Evolutionary conservation across 768 basidiomycete genomes (phyloP).

Genomic region (Hypsizygus marmoreus): DNA sequence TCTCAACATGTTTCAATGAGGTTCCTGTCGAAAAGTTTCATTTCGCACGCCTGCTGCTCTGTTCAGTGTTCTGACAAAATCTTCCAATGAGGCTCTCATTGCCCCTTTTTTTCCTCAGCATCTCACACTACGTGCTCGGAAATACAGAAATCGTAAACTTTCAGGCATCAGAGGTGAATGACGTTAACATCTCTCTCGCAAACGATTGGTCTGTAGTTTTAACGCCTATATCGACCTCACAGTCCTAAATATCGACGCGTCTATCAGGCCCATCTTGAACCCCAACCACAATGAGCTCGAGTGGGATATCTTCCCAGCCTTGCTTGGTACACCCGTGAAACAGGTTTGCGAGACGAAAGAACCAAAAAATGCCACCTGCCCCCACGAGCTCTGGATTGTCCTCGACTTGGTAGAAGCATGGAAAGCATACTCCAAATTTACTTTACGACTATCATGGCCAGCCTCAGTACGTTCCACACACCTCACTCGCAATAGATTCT

Average conservation of each 20-base stretch:
- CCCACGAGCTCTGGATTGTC: conserved; percentile 48
- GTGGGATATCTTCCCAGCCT: conserved; percentile 44
- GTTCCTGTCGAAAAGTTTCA: no score
- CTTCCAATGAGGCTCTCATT: neutral
- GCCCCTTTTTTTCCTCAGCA: conserved; percentile 6
- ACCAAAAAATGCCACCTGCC: conserved; percentile 24
- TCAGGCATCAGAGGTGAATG: conserved; percentile 27
- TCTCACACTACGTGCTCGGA: conserved; percentile 30
- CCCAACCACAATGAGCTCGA: conserved; percentile 31
- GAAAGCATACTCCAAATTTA: conserved; percentile 44
- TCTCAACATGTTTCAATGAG: no score
- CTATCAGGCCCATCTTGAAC: conserved; percentile 41
- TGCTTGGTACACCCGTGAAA: conserved; percentile 36
- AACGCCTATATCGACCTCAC: neutral
- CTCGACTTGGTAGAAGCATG: conserved; percentile 48
- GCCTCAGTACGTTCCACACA: conserved; percentile 45
- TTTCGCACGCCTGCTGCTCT: neutral
- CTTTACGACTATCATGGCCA: conserved; percentile 57
- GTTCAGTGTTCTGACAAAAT: neutral
- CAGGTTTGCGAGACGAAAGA: conserved; percentile 35
- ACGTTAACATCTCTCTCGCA: conserved; percentile 20
- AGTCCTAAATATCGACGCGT: conserved; percentile 1
- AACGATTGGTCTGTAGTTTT: conserved; percentile 28
- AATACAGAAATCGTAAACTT: conserved; percentile 75
- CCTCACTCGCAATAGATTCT: neutral